Conservation (phyloP, 108 stramenopile genomes). For the Cylindrotheca closterium region DNA sequence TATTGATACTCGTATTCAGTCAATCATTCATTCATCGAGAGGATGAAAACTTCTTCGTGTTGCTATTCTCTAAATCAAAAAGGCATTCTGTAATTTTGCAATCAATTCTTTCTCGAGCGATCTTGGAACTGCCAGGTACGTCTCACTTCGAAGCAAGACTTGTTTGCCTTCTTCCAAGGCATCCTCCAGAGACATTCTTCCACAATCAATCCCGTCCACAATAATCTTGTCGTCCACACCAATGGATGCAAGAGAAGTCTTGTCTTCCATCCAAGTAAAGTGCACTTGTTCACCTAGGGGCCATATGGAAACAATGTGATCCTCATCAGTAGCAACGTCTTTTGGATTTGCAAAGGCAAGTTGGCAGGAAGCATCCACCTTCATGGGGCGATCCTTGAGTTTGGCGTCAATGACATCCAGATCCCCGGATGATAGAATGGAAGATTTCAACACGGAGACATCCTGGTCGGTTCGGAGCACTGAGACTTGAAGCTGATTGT, state of each 20-base stretch:
- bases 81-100: conserved; percentile 12
- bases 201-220: conserved; percentile 47
- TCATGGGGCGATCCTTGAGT: neutral
- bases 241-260: neutral
- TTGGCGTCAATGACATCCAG: neutral
- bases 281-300: conserved; percentile 28
- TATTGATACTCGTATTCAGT: no score
- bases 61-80: conserved; percentile 29
- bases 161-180: conserved; percentile 31
- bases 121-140: conserved; percentile 23
- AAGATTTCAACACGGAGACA: neutral
- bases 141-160: conserved; percentile 23
- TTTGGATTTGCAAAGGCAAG: neutral
- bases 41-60: no score
- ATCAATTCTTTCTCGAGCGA: conserved; percentile 29
- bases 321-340: neutral
- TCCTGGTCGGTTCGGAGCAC: no score
- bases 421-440: neutral
- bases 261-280: conserved; percentile 35
- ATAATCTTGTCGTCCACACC: conserved; percentile 16
- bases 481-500: neutral
- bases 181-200: conserved; percentile 42
- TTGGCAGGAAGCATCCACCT: neutral
- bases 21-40: no score
- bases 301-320: conserved; percentile 13